Base-by-base conservation (phyloP, 495 filamentous ascomycete species). In the Podospora pseudopauciseta region DNA sequence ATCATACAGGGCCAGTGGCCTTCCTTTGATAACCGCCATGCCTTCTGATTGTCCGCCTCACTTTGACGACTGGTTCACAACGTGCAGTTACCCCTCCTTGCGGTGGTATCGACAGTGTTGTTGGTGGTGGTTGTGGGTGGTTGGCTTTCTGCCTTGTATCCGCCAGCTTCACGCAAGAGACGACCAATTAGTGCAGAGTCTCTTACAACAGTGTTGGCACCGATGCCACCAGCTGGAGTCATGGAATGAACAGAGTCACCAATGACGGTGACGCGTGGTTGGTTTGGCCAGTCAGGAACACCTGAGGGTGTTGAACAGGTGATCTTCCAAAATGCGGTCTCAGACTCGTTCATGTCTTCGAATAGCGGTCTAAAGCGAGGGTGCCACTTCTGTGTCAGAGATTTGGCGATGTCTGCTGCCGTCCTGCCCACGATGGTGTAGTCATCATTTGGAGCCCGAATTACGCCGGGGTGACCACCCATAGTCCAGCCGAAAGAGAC, bases 161-260 rank as follows among this genome's bases (percentile, higher is more conserved):
- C 81, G 16, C 80, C 80, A 9, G 78, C 74, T 68, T 86, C 82
- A 28, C 71, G 70, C 60, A 86, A 28, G 65, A 85, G 60, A 64
- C 76, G 77, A 3, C 82, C 83, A 4, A 86, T 71, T 56, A 85
- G 63, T 13, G 81, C 83, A 6, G 84, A 81, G 67, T 86, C 84
- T 65, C 79, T 70, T 16, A 88, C 77, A 55, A 86, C 86, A 0
- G 86, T 87, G 67, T 87, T 87, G 15, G 85, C 86, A 1, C 87
- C 87, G 63, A 85, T 83, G 2, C 86, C 86, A 0, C 83, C 85
- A 0, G 86, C 86, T 5, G 87, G 87, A 4, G 87, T 87, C 86
- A 88, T 89, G 16, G 80, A 79, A 72, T 90, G 87, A 27, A 78
- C 84, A 0, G 87, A 85, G 68, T 90, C 86, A 0, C 87, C 87